Evolutionary conservation across 306 rosid genomes (phyloP), one percentile per base, ranked within the genome.

Genomic region (Morella rubra): DNA sequence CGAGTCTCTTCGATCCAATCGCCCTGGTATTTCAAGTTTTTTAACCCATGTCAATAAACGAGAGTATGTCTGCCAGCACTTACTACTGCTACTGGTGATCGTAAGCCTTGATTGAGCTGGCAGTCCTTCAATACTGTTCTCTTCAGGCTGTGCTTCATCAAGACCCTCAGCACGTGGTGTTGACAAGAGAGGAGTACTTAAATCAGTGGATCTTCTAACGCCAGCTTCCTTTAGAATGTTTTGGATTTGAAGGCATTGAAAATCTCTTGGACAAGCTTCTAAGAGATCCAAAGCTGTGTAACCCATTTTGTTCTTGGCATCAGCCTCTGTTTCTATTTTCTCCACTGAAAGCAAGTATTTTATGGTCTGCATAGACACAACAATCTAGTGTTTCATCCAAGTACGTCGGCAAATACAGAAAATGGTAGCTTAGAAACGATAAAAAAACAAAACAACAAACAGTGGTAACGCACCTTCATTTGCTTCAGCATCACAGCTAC

Each of bases 221-320:
- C 16, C 60, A 0, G 19, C 37, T 10, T 62, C 24, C 7, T n/a
- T 49, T 4, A 64, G 40, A 19, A 64, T 27, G 22, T 40, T 15
- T 76, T 44, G 68, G n/a, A 78, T 72, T 44, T 53, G 60, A 4
- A 64, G 55, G 73, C 6, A 50, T 64, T 62, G 64, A 42, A 79
- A 42, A 59, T 72, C 73, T n/a, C 14, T 51, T 6, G 67, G 58
- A 53, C 4, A 8, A 18, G n/a, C 37, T 0, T 62, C 14, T 19
- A 72, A 1, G 19, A 72, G 42, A 1, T 72, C 77, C 2, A 11
- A 16, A 7, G 77, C 27, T 52, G 55, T 72, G 6, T 41, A 40
- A 20, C 58, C 69, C 62, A 40, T 79, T 1, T 54, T 0, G 59
- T 73, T 79, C n/a, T 5, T 8, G 32, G 8, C 44, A 16, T 44